Base-by-base conservation (phyloP, 176 grass and related monocot genomes). In the Rhipidocladum racemiflorum region DNA sequence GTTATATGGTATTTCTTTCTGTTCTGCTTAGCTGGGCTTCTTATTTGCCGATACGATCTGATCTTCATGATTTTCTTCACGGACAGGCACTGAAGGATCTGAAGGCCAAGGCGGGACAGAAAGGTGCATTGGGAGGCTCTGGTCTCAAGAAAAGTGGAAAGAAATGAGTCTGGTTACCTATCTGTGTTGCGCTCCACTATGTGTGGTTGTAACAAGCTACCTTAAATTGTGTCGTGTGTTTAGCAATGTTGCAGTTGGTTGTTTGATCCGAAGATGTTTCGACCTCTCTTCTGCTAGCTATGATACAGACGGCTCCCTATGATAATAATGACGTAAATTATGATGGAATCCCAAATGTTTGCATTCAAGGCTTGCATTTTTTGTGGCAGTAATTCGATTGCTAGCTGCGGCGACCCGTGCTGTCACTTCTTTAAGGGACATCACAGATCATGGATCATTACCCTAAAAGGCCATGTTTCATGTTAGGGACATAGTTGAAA, bases 101-200 rank as follows among this genome's bases (percentile, higher is more conserved):
- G 60, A 94, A 85, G 70, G 61, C 90, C 21, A 98, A 98, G 84
- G 95, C 95, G 53, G 17, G 72, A 9, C 92, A 95, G 79, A 98
- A 98, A 86, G 95, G 92, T 68, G 69, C 75, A 2, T 87, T 98
- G 34, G 95, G 95, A 53, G 95, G 95, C 36, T 70, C 95, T 15
- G 95, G 95, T 65, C 90, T 98, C 9, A 98, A 98, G 92, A 98
- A 98, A 73, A 98, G 92, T 59, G 95, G 90, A 34, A 98, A 94
- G 87, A 97, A 98, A 93, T 98, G 85, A 89, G 72, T 3, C 40
- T 59, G 49, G 27, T n/a, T 44, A 38, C 44, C 55, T 51, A 35
- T 74, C 30, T 73, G 65, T 77, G 65, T 57, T 50, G 72, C 8
- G 29, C 29, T 77, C 72, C 72, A 12, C 77, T 51, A 36, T 32